phyloP scores from a whole-genome alignment of 2,329 filamentous ascomycete species.

The Gaeumannomyces sp. region DNA sequence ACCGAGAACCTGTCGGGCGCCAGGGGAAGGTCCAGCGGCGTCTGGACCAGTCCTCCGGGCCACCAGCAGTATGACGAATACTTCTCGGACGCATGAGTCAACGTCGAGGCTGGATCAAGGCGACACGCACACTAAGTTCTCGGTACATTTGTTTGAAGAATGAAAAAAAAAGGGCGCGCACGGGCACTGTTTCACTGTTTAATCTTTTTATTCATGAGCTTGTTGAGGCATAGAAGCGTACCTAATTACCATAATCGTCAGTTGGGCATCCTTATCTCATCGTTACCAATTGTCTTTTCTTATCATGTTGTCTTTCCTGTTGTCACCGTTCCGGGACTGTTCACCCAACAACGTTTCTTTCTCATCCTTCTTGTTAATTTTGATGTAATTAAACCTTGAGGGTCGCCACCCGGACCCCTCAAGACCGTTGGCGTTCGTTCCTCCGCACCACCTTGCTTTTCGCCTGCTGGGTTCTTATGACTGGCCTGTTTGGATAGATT shows the following conservation, averaged over 20 bases:
- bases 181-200: constrained; percentile 5
- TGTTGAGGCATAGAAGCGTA: not conserved
- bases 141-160: constrained; percentile 9
- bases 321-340: not conserved
- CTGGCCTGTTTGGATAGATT: not conserved
- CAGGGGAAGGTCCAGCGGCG: constrained; percentile 25
- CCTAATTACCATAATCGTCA: not conserved
- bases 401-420: not conserved
- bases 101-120: not conserved
- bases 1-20: constrained; percentile 44
- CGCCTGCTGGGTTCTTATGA: not conserved
- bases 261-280: not conserved
- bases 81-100: constrained; percentile 45
- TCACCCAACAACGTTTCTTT: not conserved
- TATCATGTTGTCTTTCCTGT: not conserved
- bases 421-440: not conserved
- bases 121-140: not conserved
- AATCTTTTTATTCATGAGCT: not conserved
- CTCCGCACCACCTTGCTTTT: not conserved
- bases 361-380: not conserved
- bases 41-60: constrained; percentile 34
- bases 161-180: not conserved
- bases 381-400: not conserved
- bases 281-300: not conserved
- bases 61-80: constrained; percentile 50